Evolutionary conservation across 2,329 filamentous ascomycete genomes (phyloP).

Genomic region (Furcasterigmium sp.): DNA sequence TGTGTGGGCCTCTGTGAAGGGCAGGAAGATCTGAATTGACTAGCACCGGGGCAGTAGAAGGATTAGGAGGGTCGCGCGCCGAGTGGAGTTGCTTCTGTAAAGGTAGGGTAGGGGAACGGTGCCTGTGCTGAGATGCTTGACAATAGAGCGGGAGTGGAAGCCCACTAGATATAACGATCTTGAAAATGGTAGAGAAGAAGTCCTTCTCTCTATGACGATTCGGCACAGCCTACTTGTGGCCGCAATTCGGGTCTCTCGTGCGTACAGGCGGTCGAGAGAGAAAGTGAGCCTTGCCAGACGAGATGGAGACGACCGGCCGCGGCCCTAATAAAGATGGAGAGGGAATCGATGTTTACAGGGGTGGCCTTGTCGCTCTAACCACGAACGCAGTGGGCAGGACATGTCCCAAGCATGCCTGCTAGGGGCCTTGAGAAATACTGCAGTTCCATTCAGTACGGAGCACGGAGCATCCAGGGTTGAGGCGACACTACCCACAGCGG

Average conservation of each 20-base stretch:
- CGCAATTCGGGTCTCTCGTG: background rate
- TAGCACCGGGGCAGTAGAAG: background rate
- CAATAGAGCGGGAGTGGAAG: background rate
- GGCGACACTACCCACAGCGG: too few species aligned
- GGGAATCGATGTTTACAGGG: background rate
- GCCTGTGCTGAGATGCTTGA: background rate
- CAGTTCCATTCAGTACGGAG: too few species aligned
- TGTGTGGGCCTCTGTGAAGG: background rate
- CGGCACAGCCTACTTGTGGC: background rate
- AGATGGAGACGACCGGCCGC: background rate
- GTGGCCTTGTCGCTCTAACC: too few species aligned
- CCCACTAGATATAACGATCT: background rate
- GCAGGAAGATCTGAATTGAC: too few species aligned
- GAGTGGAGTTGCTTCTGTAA: background rate
- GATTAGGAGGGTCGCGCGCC: background rate
- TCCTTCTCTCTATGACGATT: background rate
- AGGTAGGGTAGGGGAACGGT: background rate
- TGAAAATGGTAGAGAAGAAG: background rate
- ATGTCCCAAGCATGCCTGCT: too few species aligned
- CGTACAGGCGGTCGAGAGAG: background rate
- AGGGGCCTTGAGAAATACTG: too few species aligned
- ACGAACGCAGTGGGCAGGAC: too few species aligned
- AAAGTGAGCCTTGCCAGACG: background rate
- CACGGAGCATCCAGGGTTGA: too few species aligned
- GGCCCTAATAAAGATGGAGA: background rate